Conservation (phyloP, 2,329 filamentous ascomycete genomes). For the Sporothrix euskadiensis region DNA sequence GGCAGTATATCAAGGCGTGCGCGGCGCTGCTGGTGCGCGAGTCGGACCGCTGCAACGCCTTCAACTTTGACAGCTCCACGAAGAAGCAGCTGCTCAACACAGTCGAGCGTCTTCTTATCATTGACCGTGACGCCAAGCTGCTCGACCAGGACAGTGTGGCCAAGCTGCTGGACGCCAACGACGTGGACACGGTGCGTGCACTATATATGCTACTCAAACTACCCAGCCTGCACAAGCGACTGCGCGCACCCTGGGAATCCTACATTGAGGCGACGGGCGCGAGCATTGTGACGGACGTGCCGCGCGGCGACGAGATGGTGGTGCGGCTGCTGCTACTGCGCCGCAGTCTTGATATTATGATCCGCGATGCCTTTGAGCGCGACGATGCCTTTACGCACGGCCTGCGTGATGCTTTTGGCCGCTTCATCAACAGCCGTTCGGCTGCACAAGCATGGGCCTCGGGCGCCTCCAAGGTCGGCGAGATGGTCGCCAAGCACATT, state of each 20-base stretch:
- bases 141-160: constrained; percentile 67
- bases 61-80: constrained; percentile 80
- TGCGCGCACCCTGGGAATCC: constrained; percentile 72
- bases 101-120: constrained; percentile 72
- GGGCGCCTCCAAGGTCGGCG: constrained; percentile 89
- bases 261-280: constrained; percentile 78
- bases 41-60: constrained; percentile 73
- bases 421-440: constrained; percentile 84
- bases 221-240: constrained; percentile 65
- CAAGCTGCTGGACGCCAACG: constrained; percentile 70
- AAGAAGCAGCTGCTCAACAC: constrained; percentile 72
- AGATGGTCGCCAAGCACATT: constrained; percentile 98
- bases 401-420: constrained; percentile 81
- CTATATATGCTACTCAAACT: constrained; percentile 77
- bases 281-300: constrained; percentile 75
- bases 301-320: constrained; percentile 82
- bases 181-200: constrained; percentile 68
- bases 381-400: constrained; percentile 76
- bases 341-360: constrained; percentile 72
- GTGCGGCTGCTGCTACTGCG: constrained; percentile 79
- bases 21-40: constrained; percentile 70
- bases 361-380: constrained; percentile 72
- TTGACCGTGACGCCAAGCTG: constrained; percentile 64
- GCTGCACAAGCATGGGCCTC: constrained; percentile 71
- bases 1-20: constrained; percentile 72